A percentile compares a stretch with the other conserved stretches of the same genome.
These are phyloP conservation scores for Rhypophila decipiens DNA, from an alignment of 495 filamentous ascomycete genomes.

Conservation along the genomic window DNA sequence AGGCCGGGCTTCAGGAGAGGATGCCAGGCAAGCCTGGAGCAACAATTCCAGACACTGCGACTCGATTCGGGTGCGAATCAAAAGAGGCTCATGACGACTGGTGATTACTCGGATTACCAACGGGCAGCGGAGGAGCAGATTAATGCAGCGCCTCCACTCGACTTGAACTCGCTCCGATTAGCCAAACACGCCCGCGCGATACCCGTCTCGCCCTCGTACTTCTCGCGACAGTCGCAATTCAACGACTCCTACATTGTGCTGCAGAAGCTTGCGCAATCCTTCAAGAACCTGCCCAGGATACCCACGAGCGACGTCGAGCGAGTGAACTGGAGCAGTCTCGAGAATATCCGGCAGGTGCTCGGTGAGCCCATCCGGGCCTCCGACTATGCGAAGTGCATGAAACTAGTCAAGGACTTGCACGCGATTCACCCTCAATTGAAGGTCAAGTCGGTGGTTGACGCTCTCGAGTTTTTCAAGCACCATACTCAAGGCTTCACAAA, in stretches of 20 bases:
- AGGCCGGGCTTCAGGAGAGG: constrained; percentile 2
- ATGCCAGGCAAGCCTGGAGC: constrained; percentile 21
- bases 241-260: constrained; percentile 77
- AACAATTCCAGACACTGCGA: constrained; percentile 19
- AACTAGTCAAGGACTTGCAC: constrained; percentile 72
- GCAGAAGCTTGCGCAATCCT: constrained; percentile 59
- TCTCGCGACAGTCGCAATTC: constrained; percentile 77
- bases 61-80: constrained; percentile 2
- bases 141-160: constrained; percentile 10
- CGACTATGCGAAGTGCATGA: constrained; percentile 69
- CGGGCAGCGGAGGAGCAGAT: background rate
- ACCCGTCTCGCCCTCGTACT: constrained; percentile 86
- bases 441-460: constrained; percentile 57
- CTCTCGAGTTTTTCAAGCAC: constrained; percentile 65
- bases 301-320: constrained; percentile 58
- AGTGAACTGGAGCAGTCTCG: constrained; percentile 76
- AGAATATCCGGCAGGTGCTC: constrained; percentile 64
- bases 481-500: constrained; percentile 64
- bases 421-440: constrained; percentile 75
- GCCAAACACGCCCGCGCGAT: constrained; percentile 56
- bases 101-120: background rate
- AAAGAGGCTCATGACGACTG: constrained; percentile 18
- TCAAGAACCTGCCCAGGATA: constrained; percentile 64
- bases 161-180: constrained; percentile 4
- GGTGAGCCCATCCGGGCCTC: constrained; percentile 73